Base-by-base conservation (phyloP, 495 filamentous ascomycete species). In the Xylaria castorea region DNA sequence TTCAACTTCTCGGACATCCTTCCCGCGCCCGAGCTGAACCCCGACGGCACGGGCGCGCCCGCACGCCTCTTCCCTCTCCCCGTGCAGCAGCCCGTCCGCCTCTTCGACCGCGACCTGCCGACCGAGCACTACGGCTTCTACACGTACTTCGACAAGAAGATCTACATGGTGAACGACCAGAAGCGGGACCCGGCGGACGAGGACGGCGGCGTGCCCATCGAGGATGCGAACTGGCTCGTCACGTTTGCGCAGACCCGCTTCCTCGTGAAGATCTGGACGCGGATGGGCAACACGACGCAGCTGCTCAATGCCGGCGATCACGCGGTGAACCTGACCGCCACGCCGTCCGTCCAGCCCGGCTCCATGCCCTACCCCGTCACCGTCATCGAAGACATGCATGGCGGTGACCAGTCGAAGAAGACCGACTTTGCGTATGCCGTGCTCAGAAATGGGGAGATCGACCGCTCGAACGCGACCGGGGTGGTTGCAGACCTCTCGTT, bases 91-190 rank as follows among this genome's bases (percentile, higher is more conserved):
- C 96, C 94, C 0, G 80, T 98, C 20, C 90, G 92, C 3, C 87
- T 98, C 3, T 98, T 92, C 83, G 92, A 98, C 80, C 91, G 94
- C 30, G 94, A 91, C 25, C 81, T 90, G 44, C 82, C 87, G 3
- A 90, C 89, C 0, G 96, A 99, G 78, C 94, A 97, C 82, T 98
- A 97, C 81, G 93, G 93, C 12, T 97, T 98, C 82, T 97, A 97
- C 81, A 92, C 88, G 0, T 97, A 97, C 85, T 98, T 91, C 81
- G 90, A 95, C 80, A 93, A 94, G 74, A 92, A 92, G 6, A 94
- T 97, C 66, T 97, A 94, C 84, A 84, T 94, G 64, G 76, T 81
- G n/a, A 78, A 75, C 32, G 68, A 80, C 8, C 77, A 81, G 0
- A 80, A 81, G 16, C 77, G 81, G 32, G 74, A 78, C n/a, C 77